Conservation (phyloP, 2,329 filamentous ascomycete genomes). For the Xylaria arbuscula region DNA sequence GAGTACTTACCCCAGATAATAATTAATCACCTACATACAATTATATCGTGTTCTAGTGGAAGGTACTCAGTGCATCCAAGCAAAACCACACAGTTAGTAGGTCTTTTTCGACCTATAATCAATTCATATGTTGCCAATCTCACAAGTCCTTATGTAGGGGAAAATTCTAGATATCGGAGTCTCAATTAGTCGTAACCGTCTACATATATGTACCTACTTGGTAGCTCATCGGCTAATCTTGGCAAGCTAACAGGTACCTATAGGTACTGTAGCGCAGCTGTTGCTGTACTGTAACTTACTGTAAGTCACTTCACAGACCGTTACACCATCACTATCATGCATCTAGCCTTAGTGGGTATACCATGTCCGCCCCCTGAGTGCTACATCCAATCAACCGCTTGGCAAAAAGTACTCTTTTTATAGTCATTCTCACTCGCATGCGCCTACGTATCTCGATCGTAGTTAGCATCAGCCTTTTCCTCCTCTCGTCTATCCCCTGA, state of each 20-base stretch:
- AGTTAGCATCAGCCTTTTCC: conserved; percentile 20
- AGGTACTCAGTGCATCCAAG: too few species aligned
- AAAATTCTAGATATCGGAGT: too few species aligned
- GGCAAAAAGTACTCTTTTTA: conserved; percentile 23
- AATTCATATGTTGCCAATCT: too few species aligned
- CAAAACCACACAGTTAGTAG: too few species aligned
- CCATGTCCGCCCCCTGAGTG: conserved; percentile 21
- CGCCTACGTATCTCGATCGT: neutral
- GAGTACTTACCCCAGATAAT: too few species aligned
- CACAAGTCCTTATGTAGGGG: too few species aligned
- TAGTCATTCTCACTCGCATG: conserved; percentile 1
- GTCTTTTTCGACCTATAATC: too few species aligned
- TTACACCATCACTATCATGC: conserved; percentile 3
- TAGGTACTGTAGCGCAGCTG: too few species aligned
- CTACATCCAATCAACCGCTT: conserved; percentile 25
- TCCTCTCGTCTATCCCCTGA: conserved; percentile 6
- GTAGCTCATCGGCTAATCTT: neutral
- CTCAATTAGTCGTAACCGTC: neutral
- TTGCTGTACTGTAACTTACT: too few species aligned
- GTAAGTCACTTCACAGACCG: too few species aligned
- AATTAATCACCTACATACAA: too few species aligned
- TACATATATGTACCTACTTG: neutral
- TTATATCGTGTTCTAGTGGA: too few species aligned
- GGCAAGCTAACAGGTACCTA: neutral
- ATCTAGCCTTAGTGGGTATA: neutral